Percentiles rank a stretch among this genome's conserved stretches.
These are phyloP conservation scores for Epichloe sylvatica DNA, from an alignment of 2,329 filamentous ascomycete genomes.

Conservation along the genomic window DNA sequence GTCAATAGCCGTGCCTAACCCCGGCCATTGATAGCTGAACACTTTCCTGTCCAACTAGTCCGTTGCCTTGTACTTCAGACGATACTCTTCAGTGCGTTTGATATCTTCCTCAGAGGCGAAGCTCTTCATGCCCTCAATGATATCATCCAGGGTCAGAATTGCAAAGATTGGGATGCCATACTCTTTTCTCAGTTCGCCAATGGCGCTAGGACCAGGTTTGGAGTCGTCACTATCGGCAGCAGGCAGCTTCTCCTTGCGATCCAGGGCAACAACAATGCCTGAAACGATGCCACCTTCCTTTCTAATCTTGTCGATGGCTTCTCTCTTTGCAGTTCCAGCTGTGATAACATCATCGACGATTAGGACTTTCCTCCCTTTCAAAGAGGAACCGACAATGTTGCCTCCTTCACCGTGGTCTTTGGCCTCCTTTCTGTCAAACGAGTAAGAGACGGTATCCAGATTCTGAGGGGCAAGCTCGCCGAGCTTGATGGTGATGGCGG, in stretches of 20 bases:
- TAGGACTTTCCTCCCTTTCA: conserved; percentile 74
- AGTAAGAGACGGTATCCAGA: conserved; percentile 63
- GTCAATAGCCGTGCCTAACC: background rate
- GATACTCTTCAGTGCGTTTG: conserved; percentile 59
- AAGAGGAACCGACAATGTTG: conserved; percentile 72
- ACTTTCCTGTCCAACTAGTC: conserved; percentile 24
- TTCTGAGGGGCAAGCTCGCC: conserved; percentile 51
- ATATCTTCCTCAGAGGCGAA: conserved; percentile 50
- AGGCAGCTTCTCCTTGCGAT: conserved; percentile 73
- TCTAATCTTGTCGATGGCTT: conserved; percentile 80
- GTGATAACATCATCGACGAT: conserved; percentile 97
- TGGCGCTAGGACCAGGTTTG: conserved; percentile 60
- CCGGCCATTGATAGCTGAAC: background rate
- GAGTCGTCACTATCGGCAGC: conserved; percentile 50
- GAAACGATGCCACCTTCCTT: conserved; percentile 72
- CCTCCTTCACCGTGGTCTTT: conserved; percentile 95
- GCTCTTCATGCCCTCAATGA: conserved; percentile 54
- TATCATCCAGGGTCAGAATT: conserved; percentile 73
- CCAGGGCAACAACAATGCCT: conserved; percentile 78
- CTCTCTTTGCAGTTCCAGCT: conserved; percentile 83
- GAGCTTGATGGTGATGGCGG: conserved; percentile 62
- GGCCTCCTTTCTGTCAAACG: conserved; percentile 90
- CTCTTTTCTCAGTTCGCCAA: conserved; percentile 73
- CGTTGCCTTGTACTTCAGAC: conserved; percentile 47
- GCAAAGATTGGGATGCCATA: conserved; percentile 71